Percentiles rank a stretch among this genome's conserved stretches.
phyloP scores from a whole-genome alignment of 768 basidiomycete species.

The Suillus subalutaceus region DNA sequence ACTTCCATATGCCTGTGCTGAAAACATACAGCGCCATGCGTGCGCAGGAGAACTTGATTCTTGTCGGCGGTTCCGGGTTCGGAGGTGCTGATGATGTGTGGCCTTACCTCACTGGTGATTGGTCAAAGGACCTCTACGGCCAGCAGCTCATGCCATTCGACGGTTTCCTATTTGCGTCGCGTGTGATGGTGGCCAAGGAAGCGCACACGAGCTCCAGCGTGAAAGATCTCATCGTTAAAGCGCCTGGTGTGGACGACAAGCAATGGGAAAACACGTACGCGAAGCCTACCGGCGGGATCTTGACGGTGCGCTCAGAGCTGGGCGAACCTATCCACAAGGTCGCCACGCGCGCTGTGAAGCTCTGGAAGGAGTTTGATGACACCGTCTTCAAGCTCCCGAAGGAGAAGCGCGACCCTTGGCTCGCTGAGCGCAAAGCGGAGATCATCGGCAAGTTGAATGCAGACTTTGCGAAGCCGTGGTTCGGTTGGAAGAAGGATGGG shows the following conservation, averaged over 20 bases:
- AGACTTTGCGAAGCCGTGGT: conserved; percentile 97
- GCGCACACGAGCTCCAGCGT: conserved; percentile 93
- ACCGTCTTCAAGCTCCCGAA: conserved; percentile 94
- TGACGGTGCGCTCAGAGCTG: conserved; percentile 96
- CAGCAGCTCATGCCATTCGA: conserved; percentile 98
- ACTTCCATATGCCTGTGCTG: conserved; percentile 96
- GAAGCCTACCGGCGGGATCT: conserved; percentile 93
- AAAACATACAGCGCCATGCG: conserved; percentile 90
- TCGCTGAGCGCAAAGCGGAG: conserved; percentile 84
- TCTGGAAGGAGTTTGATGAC: conserved; percentile 99
- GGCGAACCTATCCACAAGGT: conserved; percentile 99
- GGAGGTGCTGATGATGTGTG: conserved; percentile 94
- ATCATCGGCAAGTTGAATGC: conserved; percentile 91
- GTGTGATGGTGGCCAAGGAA: conserved; percentile 99
- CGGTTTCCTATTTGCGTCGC: conserved; percentile 93
- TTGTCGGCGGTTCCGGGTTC: conserved; percentile 95
- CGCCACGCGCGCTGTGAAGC: conserved; percentile 93
- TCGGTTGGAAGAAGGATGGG: conserved; percentile 94
- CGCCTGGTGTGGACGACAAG: conserved; percentile 86
- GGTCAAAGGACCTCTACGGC: conserved; percentile 81
- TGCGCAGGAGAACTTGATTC: conserved; percentile 82
- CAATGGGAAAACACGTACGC: conserved; percentile 95
- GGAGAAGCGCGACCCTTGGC: conserved; percentile 92
- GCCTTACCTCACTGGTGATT: conserved; percentile 96
- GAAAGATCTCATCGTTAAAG: conserved; percentile 95